Percentiles rank a stretch among this genome's conserved stretches.
These are phyloP conservation scores for Dentipellis fragilis DNA, from an alignment of 768 basidiomycete species.

Conservation along the genomic window DNA sequence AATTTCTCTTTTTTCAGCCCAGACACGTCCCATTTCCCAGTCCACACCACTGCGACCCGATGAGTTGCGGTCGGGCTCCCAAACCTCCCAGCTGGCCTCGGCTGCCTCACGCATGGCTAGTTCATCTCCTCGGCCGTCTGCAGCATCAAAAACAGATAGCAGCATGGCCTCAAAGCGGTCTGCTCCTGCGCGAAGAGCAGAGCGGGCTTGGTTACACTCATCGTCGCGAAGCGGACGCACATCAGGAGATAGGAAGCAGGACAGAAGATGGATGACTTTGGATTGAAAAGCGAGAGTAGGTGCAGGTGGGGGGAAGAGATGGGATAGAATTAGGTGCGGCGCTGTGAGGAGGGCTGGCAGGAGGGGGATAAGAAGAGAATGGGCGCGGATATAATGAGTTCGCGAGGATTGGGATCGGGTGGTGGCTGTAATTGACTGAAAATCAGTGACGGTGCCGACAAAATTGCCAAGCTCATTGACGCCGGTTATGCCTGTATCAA, in stretches of 20 bases:
- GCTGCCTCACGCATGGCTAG: slow-evolving; percentile 72
- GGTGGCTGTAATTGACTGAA: slow-evolving; percentile 24
- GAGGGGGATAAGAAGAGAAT: slow-evolving; percentile 52
- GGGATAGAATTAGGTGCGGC: slow-evolving; percentile 57
- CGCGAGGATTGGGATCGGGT: slow-evolving; percentile 28
- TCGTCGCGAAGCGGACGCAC: slow-evolving; percentile 67
- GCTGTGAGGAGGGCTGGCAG: slow-evolving; percentile 46
- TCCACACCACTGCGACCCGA: slow-evolving; percentile 28
- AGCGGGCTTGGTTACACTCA: slow-evolving; percentile 35
- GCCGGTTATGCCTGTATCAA: background rate
- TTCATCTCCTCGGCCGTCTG: slow-evolving; percentile 69
- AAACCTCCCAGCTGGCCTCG: slow-evolving; percentile 79
- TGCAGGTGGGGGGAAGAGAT: slow-evolving; percentile 35
- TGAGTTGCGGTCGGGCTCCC: slow-evolving; percentile 29
- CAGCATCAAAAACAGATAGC: slow-evolving; percentile 82
- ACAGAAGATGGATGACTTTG: slow-evolving; percentile 60
- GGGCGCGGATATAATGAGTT: slow-evolving; percentile 56
- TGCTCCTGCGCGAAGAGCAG: slow-evolving; percentile 64
- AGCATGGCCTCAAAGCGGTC: slow-evolving; percentile 85
- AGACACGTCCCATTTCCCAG: slow-evolving; percentile 92
- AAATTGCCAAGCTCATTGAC: slow-evolving; percentile 41
- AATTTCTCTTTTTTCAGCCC: slow-evolving; percentile 92
- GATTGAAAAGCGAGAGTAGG: slow-evolving; percentile 21
- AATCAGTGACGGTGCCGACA: slow-evolving; percentile 25
- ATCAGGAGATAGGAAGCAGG: slow-evolving; percentile 58